A percentile compares a stretch with the other conserved stretches of the same genome.
Evolutionary conservation across 768 basidiomycete genomes (phyloP).

Genomic region (Boletus rubropictus): DNA sequence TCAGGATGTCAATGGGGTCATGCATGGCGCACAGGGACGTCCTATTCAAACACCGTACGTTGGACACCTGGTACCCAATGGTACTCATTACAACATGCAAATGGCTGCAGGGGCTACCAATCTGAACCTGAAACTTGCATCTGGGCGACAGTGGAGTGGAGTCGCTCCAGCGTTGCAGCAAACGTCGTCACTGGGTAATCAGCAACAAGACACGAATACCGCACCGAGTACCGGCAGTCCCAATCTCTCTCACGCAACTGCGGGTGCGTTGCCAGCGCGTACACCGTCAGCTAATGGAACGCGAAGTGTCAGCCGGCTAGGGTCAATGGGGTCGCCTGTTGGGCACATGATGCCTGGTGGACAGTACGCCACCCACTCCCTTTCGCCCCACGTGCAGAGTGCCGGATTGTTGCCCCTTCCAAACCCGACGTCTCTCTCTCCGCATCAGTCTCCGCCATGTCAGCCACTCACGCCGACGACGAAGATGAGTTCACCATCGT

Average conservation of each 20-base stretch:
- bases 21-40: slow-evolving; percentile 32
- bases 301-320: slow-evolving; percentile 37
- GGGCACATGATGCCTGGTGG: slow-evolving; percentile 34
- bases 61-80: slow-evolving; percentile 27
- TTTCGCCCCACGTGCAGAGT: slow-evolving; percentile 49
- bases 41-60: slow-evolving; percentile 33
- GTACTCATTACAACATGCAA: slow-evolving; percentile 29
- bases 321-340: slow-evolving; percentile 15
- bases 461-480: slow-evolving; percentile 46
- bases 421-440: slow-evolving; percentile 33
- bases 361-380: slow-evolving; percentile 37
- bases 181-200: slow-evolving; percentile 18
- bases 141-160: slow-evolving; percentile 37
- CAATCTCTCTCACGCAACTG: slow-evolving; percentile 29
- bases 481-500: slow-evolving; percentile 48
- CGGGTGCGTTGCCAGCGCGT: slow-evolving; percentile 36
- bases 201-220: slow-evolving; percentile 22
- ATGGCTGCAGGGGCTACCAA: slow-evolving; percentile 19
- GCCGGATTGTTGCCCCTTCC: slow-evolving; percentile 42
- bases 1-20: slow-evolving; percentile 34
- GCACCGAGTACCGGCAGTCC: slow-evolving; percentile 34
- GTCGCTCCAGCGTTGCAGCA: slow-evolving; percentile 22
- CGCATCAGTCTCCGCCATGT: slow-evolving; percentile 46
- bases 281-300: slow-evolving; percentile 55
- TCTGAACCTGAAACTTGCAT: slow-evolving; percentile 34